Conservation (phyloP, 805 yeast species). For the Schwanniomyces pseudopolymorphus region DNA sequence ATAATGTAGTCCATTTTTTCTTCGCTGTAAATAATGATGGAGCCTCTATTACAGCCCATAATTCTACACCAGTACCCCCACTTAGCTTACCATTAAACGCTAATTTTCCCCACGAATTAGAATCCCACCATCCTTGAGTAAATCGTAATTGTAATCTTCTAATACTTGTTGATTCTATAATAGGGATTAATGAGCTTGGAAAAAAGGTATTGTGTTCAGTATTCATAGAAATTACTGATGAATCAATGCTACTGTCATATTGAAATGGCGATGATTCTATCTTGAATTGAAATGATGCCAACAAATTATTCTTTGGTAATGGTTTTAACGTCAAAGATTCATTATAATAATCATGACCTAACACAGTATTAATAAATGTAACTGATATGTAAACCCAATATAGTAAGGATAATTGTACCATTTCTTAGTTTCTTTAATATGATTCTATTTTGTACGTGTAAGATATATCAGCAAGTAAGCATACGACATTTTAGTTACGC, state of each 20-base stretch:
- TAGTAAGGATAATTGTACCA: background rate
- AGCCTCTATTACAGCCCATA: slow-evolving; percentile 85
- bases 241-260: slow-evolving; percentile 13
- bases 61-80: slow-evolving; percentile 95
- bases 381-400: background rate
- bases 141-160: slow-evolving; percentile 82
- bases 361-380: background rate
- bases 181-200: slow-evolving; percentile 80
- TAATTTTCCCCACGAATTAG: slow-evolving; percentile 79
- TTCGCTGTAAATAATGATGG: slow-evolving; percentile 52
- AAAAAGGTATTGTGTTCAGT: slow-evolving; percentile 61
- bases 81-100: slow-evolving; percentile 69
- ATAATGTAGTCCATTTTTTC: slow-evolving; percentile 66
- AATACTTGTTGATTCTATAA: slow-evolving; percentile 63
- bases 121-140: slow-evolving; percentile 94
- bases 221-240: background rate
- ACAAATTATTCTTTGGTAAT: slow-evolving; percentile 65
- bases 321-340: slow-evolving; percentile 69
- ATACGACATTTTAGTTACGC: background rate
- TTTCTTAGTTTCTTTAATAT: background rate
- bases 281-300: slow-evolving; percentile 71
- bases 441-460: background rate
- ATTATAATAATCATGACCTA: slow-evolving; percentile 35
- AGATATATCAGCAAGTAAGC: background rate
- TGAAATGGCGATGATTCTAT: slow-evolving; percentile 50